Evolutionary conservation across 257 asterid species (phyloP).

Genomic region (Eucommia ulmoides): DNA sequence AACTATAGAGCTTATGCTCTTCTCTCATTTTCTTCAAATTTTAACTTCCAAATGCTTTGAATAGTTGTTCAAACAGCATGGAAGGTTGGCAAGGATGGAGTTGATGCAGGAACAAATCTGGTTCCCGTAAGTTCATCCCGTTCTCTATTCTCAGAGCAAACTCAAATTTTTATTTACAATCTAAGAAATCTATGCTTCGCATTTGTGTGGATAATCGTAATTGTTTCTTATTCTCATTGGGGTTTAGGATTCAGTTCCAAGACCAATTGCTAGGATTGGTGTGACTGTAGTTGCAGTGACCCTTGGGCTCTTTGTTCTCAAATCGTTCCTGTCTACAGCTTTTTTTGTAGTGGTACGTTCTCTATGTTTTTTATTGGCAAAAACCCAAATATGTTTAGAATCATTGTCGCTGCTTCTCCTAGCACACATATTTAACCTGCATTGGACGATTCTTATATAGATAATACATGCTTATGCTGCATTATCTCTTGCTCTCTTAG

Average conservation of each 20-base stretch:
- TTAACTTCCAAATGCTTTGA: not conserved
- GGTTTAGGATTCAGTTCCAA: conserved; percentile 56
- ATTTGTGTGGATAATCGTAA: not conserved
- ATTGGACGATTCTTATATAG: too few species aligned
- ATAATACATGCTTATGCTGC: too few species aligned
- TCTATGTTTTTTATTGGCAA: conserved; percentile 2
- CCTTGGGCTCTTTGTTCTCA: conserved; percentile 48
- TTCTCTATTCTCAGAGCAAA: not conserved
- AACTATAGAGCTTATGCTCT: too few species aligned
- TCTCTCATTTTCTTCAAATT: not conserved
- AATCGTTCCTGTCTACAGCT: conserved; percentile 80
- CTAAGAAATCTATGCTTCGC: not conserved
- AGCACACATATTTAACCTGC: too few species aligned
- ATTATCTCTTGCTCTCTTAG: too few species aligned
- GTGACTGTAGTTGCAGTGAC: conserved; percentile 43
- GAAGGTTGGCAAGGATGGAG: conserved; percentile 79
- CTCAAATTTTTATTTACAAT: not conserved
- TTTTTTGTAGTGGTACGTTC: conserved; percentile 70
- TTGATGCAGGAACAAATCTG: conserved; percentile 83
- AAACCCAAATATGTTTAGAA: too few species aligned
- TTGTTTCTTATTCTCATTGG: not conserved
- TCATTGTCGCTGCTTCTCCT: too few species aligned
- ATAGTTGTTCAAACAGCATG: conserved; percentile 57
- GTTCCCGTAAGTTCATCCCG: conserved; percentile 61
- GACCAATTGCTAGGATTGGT: conserved; percentile 72